These are phyloP conservation scores for Mucor ambiguus DNA, from an alignment of 371 early-diverging fungal genomes.

Conservation along the genomic window DNA sequence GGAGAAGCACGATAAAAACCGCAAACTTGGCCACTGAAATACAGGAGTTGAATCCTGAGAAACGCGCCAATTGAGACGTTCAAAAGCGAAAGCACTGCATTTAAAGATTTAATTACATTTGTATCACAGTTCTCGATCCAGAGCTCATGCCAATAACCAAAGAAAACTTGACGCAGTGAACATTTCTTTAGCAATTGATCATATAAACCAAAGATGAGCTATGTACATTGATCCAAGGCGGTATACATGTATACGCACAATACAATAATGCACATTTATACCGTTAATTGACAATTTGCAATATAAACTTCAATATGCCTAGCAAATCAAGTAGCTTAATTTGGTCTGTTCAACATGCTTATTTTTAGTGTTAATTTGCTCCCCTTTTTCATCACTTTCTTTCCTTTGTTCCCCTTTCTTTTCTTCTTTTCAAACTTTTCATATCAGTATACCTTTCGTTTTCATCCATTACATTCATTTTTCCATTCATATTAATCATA, in stretches of 20 bases:
- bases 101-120: background rate
- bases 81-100: background rate
- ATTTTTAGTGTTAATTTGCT: slow-evolving; percentile 3
- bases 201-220: background rate
- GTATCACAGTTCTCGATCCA: slow-evolving; percentile 1
- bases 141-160: background rate
- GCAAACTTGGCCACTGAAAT: too few relatives aligned
- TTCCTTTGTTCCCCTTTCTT: slow-evolving; percentile 2
- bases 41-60: background rate
- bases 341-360: slow-evolving; percentile 5
- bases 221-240: background rate
- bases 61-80: background rate
- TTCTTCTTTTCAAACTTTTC: background rate
- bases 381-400: background rate
- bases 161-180: background rate
- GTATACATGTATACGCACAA: background rate
- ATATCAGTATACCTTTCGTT: background rate
- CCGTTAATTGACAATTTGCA: background rate
- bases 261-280: background rate
- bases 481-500: slow-evolving; percentile 12
- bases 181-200: background rate
- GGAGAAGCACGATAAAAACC: too few relatives aligned
- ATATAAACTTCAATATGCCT: background rate
- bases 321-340: slow-evolving; percentile 6
- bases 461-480: slow-evolving; percentile 1